A percentile compares a stretch with the other conserved stretches of the same genome.
Conservation (phyloP, 179 eudicot species). For the Actinidia chinensis region DNA sequence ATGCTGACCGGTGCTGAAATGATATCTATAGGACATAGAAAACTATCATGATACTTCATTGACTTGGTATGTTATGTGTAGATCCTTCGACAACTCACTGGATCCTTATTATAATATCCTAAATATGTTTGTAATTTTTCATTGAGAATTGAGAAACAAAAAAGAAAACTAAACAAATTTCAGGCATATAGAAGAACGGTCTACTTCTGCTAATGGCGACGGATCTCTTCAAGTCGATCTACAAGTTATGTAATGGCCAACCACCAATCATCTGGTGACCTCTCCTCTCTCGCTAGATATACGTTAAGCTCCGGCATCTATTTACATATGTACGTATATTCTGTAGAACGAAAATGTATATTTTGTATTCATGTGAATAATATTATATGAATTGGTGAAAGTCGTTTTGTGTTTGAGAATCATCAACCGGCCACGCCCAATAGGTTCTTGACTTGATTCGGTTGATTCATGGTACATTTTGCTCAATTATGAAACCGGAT, state of each 20-base stretch:
- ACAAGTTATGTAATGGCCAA: background rate
- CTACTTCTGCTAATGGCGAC: slow-evolving; percentile 35
- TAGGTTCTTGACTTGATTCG: background rate
- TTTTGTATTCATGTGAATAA: background rate
- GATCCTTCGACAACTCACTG: too few relatives aligned
- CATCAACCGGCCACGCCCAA: background rate
- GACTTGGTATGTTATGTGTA: too few relatives aligned
- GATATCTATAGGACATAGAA: too few relatives aligned
- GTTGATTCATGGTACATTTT: background rate
- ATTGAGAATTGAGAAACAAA: background rate
- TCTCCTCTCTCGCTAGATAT: slow-evolving; percentile 1
- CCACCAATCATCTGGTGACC: background rate
- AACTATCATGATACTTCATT: too few relatives aligned
- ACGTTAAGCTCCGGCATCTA: background rate
- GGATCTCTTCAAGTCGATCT: slow-evolving; percentile 32
- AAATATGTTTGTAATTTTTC: too few relatives aligned
- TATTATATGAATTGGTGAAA: background rate
- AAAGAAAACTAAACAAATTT: slow-evolving; percentile 7
- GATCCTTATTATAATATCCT: too few relatives aligned
- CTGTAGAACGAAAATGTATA: background rate
- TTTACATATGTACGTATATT: background rate
- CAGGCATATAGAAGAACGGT: slow-evolving; percentile 22
- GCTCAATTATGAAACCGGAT: background rate
- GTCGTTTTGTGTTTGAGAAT: background rate
- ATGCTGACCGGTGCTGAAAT: too few relatives aligned